Percentiles rank a stretch among this genome's conserved stretches.
These are phyloP conservation scores for Medakamo hakoo DNA, from an alignment of 139 green algal species.

Conservation along the genomic window DNA sequence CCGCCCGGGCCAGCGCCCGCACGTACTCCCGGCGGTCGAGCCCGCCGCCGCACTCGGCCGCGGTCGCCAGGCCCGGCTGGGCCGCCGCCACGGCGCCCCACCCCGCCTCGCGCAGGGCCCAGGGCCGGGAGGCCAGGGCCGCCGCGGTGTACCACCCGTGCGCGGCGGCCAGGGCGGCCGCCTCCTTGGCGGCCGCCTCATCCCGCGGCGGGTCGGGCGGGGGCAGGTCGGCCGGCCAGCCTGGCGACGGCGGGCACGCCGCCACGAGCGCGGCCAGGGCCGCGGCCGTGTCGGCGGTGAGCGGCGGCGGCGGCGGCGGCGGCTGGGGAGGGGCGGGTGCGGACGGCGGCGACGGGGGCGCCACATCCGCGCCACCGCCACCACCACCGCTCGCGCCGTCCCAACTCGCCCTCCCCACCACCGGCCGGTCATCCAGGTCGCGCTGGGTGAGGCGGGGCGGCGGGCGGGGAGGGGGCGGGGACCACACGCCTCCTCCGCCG, in stretches of 20 bases:
- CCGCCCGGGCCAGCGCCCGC: background rate
- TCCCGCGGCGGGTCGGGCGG: background rate
- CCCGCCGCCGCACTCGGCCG: background rate
- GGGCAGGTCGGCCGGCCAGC: background rate
- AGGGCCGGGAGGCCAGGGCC: background rate
- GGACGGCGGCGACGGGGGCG: background rate
- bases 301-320: too few relatives aligned
- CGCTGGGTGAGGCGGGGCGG: too few relatives aligned
- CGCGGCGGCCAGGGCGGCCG: background rate
- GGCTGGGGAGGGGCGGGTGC: background rate
- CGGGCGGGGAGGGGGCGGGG: too few relatives aligned
- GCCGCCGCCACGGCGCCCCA: background rate
- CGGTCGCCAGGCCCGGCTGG: background rate
- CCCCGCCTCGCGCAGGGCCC: background rate
- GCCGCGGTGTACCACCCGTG: background rate
- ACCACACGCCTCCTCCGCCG: too few relatives aligned
- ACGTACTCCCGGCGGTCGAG: background rate
- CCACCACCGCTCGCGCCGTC: too few relatives aligned
- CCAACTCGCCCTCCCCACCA: too few relatives aligned
- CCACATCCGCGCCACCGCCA: too few relatives aligned
- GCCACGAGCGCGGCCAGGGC: background rate
- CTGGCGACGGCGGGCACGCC: too few relatives aligned
- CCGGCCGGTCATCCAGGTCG: too few relatives aligned
- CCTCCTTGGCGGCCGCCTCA: background rate
- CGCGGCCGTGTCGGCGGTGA: background rate